Conservation (phyloP, 352 stramenopile genomes). For the Phytophthora fragariae region DNA sequence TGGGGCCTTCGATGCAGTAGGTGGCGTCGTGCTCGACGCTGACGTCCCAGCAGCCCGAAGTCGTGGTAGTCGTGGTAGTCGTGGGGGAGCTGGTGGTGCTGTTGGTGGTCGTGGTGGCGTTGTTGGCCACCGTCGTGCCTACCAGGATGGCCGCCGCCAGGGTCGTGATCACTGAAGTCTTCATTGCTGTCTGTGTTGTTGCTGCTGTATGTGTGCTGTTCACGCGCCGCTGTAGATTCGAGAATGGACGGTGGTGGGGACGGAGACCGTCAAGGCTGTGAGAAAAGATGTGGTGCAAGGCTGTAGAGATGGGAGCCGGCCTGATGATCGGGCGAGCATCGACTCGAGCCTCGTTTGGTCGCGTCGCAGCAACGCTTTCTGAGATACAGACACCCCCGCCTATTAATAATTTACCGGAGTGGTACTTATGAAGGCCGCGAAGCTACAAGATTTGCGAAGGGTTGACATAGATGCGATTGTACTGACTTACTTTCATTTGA, state of each 20-base stretch:
- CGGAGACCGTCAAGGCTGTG: not conserved
- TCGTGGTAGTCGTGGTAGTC: conserved; percentile 32
- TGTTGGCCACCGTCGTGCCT: conserved; percentile 8
- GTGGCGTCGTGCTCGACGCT: conserved; percentile 55
- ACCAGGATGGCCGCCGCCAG: conserved; percentile 17
- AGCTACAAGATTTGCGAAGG: too few relatives aligned
- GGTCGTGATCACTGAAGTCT: conserved; percentile 21
- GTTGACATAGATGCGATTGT: too few relatives aligned
- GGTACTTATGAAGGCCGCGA: too few relatives aligned
- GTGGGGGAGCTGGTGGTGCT: not conserved
- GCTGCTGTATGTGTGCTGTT: not conserved
- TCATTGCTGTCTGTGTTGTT: conserved; percentile 21
- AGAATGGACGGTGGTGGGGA: conserved; percentile 22
- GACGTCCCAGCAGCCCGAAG: conserved; percentile 38
- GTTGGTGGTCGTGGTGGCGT: not conserved
- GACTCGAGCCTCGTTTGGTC: conserved; percentile 13
- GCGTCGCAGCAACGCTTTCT: conserved; percentile 13
- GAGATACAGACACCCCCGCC: conserved; percentile 21
- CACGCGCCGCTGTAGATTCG: conserved; percentile 25
- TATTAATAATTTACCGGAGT: too few relatives aligned
- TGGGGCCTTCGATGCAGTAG: conserved; percentile 57
- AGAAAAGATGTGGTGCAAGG: conserved; percentile 24
- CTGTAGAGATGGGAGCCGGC: conserved; percentile 19
- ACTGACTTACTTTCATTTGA: too few relatives aligned
- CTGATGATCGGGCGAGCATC: conserved; percentile 24